Base-by-base conservation (phyloP, 345 rosid genomes). In the rapeseed (Brassica napus) region DNA sequence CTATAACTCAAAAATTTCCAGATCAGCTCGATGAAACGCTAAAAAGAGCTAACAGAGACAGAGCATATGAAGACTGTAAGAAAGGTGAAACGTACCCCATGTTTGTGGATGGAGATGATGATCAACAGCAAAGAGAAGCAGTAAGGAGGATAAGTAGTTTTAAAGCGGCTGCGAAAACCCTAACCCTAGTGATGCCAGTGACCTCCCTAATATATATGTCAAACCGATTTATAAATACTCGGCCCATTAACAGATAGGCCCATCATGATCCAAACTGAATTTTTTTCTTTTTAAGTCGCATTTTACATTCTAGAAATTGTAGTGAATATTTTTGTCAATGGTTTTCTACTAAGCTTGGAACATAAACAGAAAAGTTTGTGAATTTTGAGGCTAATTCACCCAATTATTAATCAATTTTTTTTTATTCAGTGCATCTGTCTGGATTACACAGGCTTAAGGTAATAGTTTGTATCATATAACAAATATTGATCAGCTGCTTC, bases 131-230 rank as follows among this genome's bases (percentile, higher is more conserved):
- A 49, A 67, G 69, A 73, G 37, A 52, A 15, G 60, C 23, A 21
- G 62, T 28, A 44, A 31, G 8, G 67, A 37, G 18, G 8, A 26
- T 26, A 26, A 44, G 64, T 44, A n/a, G 37, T 59, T 79, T 32
- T 21, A 1, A 61, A 73, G 60, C 78, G 75, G 75, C 82, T 66
- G 70, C 3, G 75, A 54, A 62, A 74, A 79, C 79, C 82, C 79
- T 79, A 79, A 68, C 6, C 77, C 72, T 78, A 78, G 15, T 0
- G 4, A 37, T 16, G 59, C 37, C 15, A 32, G 57, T 73, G 74
- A 31, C 74, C 6, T 57, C n/a, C 52, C n/a, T 64, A 65, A 71
- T 71, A 71, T 71, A 71, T 55, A n/a, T 9, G 44, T 39, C 10
- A 30, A 24, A 32, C 63, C 31, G 6, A 28, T 8, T 54, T 35